Conservation (phyloP, 352 stramenopile genomes). For the Pseudoperonospora humuli region DNA sequence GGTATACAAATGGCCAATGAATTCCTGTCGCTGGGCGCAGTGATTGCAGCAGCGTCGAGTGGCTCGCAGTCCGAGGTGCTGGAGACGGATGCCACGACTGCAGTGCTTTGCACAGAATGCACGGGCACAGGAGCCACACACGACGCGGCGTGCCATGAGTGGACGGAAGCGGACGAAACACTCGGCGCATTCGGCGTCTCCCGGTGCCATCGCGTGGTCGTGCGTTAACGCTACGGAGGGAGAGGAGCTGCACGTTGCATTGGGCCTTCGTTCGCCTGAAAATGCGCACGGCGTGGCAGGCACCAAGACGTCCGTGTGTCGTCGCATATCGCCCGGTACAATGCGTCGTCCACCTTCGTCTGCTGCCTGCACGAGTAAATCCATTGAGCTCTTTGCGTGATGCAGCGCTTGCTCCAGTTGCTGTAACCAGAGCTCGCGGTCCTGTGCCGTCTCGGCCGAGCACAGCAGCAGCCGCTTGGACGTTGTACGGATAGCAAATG, state of each 20-base stretch:
- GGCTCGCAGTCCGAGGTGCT: conserved; percentile 30
- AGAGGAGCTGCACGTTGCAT: conserved; percentile 10
- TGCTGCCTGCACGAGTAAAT: conserved; percentile 4
- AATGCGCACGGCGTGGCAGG: conserved; percentile 20
- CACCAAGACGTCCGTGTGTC: conserved; percentile 1
- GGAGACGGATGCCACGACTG: conserved; percentile 34
- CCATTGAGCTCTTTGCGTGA: conserved; percentile 19
- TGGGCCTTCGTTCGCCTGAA: conserved; percentile 1
- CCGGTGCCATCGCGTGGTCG: conserved; percentile 1
- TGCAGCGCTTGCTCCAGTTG: conserved; percentile 21
- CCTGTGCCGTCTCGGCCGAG: conserved; percentile 29
- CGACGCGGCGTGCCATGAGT: conserved; percentile 34
- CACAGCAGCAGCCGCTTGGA: conserved; percentile 55
- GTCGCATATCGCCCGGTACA: conserved; percentile 43
- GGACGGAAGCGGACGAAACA: conserved; percentile 49
- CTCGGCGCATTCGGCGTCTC: conserved; percentile 34
- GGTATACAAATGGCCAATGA: conserved; percentile 36
- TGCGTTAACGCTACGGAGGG: conserved; percentile 4
- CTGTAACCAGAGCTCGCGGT: conserved; percentile 46
- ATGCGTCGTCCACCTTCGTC: conserved; percentile 34
- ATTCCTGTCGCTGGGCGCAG: conserved; percentile 50
- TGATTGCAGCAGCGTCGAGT: conserved; percentile 40
- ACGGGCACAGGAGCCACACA: conserved; percentile 51
- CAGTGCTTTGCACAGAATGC: conserved; percentile 63
- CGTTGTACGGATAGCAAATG: conserved; percentile 57